Conservation (phyloP, 345 rosid species). For the Salix dunnii region DNA sequence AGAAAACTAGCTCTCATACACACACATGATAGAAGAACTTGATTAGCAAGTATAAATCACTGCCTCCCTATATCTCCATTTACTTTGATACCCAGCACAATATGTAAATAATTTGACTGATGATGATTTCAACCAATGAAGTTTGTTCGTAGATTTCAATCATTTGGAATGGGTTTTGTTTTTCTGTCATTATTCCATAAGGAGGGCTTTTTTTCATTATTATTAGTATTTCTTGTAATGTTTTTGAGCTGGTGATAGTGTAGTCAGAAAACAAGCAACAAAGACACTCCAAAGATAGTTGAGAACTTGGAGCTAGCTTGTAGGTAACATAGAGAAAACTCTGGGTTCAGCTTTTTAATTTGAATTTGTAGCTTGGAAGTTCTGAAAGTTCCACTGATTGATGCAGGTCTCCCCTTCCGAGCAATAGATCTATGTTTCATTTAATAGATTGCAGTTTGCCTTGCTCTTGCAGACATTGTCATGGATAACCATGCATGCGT, state of each 20-base stretch:
- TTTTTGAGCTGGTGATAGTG: too few species aligned
- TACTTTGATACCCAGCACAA: neutral
- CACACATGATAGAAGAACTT: neutral
- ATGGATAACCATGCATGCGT: neutral
- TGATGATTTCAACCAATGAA: neutral
- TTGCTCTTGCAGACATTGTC: neutral
- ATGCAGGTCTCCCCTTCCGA: too few species aligned
- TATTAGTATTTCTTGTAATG: too few species aligned
- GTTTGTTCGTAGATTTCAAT: neutral
- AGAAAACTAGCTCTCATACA: neutral
- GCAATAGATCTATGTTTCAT: too few species aligned
- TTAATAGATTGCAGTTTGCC: too few species aligned
- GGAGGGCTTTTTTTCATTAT: too few species aligned
- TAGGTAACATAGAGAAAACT: neutral
- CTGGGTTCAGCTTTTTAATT: neutral
- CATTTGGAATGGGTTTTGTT: neutral
- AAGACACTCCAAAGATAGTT: neutral
- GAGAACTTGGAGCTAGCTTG: neutral
- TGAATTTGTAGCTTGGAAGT: neutral
- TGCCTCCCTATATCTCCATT: neutral
- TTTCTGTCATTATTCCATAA: too few species aligned
- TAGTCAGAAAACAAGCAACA: too few species aligned
- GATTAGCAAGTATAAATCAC: conserved; percentile 6
- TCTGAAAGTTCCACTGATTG: too few species aligned
- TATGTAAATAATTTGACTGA: neutral